These are phyloP conservation scores for Monosporascus sp. DNA, from an alignment of 2,329 filamentous ascomycete genomes.

Conservation along the genomic window DNA sequence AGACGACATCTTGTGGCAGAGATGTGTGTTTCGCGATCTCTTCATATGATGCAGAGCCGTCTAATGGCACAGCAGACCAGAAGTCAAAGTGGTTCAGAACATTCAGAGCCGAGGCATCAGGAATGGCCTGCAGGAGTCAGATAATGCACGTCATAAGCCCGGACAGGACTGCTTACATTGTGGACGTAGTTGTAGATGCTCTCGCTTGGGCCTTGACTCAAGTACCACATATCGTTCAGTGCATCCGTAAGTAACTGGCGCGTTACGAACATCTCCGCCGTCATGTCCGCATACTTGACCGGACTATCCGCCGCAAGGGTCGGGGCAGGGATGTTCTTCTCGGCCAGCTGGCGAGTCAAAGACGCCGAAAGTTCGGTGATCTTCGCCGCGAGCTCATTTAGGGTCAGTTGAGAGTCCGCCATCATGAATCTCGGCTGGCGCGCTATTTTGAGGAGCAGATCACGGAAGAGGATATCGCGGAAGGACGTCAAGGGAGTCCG, in stretches of 20 bases:
- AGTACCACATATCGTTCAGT: constrained; percentile 39
- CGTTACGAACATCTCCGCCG: constrained; percentile 36
- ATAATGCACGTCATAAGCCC: not conserved
- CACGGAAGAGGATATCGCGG: not conserved
- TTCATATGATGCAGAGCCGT: constrained; percentile 37
- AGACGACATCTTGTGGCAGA: constrained; percentile 34
- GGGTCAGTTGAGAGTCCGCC: constrained; percentile 29
- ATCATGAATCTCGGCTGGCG: constrained; percentile 15
- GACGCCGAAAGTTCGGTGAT: constrained; percentile 38
- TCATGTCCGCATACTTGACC: constrained; percentile 34
- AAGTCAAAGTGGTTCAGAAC: constrained; percentile 48
- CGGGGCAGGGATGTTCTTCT: constrained; percentile 36
- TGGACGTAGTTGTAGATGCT: constrained; percentile 42
- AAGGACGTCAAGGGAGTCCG: not conserved
- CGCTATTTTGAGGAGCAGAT: constrained; percentile 1
- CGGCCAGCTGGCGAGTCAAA: constrained; percentile 35
- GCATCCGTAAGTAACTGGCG: constrained; percentile 40
- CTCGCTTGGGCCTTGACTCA: constrained; percentile 44
- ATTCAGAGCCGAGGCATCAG: constrained; percentile 39
- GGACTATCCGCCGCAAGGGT: constrained; percentile 40
- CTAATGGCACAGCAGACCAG: constrained; percentile 44
- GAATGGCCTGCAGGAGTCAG: constrained; percentile 30
- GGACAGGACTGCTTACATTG: constrained; percentile 23
- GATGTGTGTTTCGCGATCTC: constrained; percentile 33
- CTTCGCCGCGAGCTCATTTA: constrained; percentile 38